Percentiles rank a stretch among this genome's conserved stretches.
phyloP scores from a whole-genome alignment of 2,329 filamentous ascomycete genomes.

The Graphilbum ipis-grandicollis region DNA sequence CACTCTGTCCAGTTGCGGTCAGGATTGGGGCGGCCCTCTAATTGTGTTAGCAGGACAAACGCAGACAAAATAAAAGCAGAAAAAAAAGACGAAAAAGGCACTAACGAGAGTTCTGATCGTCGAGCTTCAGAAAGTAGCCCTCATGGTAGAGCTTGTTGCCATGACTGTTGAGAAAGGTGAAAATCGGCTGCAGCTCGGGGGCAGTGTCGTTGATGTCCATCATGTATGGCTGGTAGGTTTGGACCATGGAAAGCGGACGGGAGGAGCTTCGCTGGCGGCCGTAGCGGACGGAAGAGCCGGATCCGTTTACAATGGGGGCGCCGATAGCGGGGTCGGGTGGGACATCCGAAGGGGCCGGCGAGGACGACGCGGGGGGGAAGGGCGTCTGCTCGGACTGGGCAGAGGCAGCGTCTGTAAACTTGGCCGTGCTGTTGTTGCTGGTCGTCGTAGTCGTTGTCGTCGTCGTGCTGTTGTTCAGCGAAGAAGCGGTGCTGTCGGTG shows the following conservation, averaged over 20 bases:
- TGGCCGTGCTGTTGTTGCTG: background rate
- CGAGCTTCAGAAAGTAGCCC: constrained; percentile 91
- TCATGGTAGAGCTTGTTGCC: constrained; percentile 95
- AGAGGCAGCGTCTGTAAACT: background rate
- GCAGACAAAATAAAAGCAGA: background rate
- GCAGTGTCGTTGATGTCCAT: constrained; percentile 81
- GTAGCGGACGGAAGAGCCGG: constrained; percentile 23
- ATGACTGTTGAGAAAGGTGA: constrained; percentile 85
- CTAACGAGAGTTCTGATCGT: constrained; percentile 84
- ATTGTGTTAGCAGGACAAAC: constrained; percentile 5
- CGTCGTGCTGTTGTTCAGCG: constrained; percentile 19
- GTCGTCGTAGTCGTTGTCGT: constrained; percentile 13
- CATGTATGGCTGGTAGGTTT: constrained; percentile 68
- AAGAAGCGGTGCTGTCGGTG: background rate
- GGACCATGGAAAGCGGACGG: constrained; percentile 70
- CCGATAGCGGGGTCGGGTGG: background rate
- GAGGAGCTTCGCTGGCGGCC: constrained; percentile 33
- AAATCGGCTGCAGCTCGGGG: constrained; percentile 86
- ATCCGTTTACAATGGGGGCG: constrained; percentile 16
- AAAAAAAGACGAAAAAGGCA: constrained; percentile 11
- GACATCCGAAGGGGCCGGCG: constrained; percentile 18
- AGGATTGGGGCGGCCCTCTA: constrained; percentile 71
- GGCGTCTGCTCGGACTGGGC: constrained; percentile 5
- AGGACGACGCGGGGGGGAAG: constrained; percentile 8
- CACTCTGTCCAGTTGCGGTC: constrained; percentile 92